Base-by-base conservation (phyloP, 805 yeast genomes). In the Wickerhamomyces pijperi region DNA sequence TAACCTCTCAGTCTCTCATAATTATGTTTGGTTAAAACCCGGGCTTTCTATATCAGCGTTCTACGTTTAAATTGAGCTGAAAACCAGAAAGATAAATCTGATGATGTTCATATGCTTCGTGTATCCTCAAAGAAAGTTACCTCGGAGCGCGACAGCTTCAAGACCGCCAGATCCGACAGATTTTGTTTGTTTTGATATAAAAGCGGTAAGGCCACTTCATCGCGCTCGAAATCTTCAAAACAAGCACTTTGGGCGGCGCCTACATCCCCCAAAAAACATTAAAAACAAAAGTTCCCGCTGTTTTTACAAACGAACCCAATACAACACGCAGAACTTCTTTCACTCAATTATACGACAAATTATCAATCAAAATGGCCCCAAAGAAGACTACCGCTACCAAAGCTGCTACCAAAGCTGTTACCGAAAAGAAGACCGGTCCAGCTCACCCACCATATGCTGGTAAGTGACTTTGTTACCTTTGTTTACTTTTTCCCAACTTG, bases 401-500 rank as follows among this genome's bases (percentile, higher is more conserved):
- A 36, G 42, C 41, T 35, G 21, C 33, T n/a, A 36, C 41, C 21
- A 34, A 31, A 31, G 32, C 45, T 33, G 23, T 48, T 13, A 38
- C 49, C 19, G 37, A 50, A 32, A 51, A 50, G 47, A 51, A 53
- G 44, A 39, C 48, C 31, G 29, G 29, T 25, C 42, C 51, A 36
- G 45, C 45, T n/a, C 54, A 50, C 41, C 54, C 55, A 34, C 51
- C 55, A 21, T 50, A 51, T 39, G 51, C 49, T 36, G 54, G 54
- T 50, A 45, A 28, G 54, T 46, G 23, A 11, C 20, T 36, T 34
- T n/a, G 4, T 25, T 25, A 12, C 7, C 18, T 25, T n/a, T 40
- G 34, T 28, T 12, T 12, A 19, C 18, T 13, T 25, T 25, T 25
- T 25, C 4, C 29, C n/a, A 25, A 8, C n/a, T n/a, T n/a, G n/a